Conservation (phyloP, 2,329 filamentous ascomycete genomes). For the Volutella citrinella region DNA sequence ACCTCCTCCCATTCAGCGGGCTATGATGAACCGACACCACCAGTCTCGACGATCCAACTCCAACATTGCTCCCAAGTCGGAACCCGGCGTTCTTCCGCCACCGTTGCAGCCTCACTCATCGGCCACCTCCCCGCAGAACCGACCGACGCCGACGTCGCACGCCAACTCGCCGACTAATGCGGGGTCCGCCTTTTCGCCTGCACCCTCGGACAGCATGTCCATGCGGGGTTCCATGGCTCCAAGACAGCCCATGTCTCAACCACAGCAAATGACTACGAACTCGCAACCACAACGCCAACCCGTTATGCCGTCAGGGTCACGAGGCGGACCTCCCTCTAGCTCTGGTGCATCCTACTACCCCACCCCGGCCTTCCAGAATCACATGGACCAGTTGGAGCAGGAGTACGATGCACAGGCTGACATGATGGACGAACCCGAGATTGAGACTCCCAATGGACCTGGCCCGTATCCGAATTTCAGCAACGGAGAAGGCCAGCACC, state of each 20-base stretch:
- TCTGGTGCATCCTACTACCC: conserved; percentile 66
- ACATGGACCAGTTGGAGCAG: conserved; percentile 94
- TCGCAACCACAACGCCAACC: conserved; percentile 27
- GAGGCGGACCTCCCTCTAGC: too few species aligned
- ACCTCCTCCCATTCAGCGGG: conserved; percentile 73
- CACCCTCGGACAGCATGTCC: conserved; percentile 45
- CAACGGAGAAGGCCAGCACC: conserved; percentile 44
- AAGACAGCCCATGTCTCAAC: conserved; percentile 29
- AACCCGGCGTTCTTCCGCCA: conserved; percentile 49
- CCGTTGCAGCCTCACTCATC: conserved; percentile 52
- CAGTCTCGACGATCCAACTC: conserved; percentile 69
- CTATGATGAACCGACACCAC: conserved; percentile 78
- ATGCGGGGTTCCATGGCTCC: conserved; percentile 38
- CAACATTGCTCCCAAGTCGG: conserved; percentile 72
- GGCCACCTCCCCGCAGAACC: conserved; percentile 63
- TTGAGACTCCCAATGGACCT: conserved; percentile 63
- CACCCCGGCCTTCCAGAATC: conserved; percentile 80
- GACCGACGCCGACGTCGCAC: conserved; percentile 81
- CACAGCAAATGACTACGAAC: conserved; percentile 21
- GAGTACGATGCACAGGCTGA: conserved; percentile 92
- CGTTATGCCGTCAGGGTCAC: too few species aligned
- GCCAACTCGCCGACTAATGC: conserved; percentile 54
- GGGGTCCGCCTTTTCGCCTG: conserved; percentile 41
- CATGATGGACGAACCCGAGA: conserved; percentile 80
- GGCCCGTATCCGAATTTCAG: conserved; percentile 61